A percentile compares a stretch with the other conserved stretches of the same genome.
Evolutionary conservation across 306 rosid species (phyloP).

Genomic region (Senna siamea): DNA sequence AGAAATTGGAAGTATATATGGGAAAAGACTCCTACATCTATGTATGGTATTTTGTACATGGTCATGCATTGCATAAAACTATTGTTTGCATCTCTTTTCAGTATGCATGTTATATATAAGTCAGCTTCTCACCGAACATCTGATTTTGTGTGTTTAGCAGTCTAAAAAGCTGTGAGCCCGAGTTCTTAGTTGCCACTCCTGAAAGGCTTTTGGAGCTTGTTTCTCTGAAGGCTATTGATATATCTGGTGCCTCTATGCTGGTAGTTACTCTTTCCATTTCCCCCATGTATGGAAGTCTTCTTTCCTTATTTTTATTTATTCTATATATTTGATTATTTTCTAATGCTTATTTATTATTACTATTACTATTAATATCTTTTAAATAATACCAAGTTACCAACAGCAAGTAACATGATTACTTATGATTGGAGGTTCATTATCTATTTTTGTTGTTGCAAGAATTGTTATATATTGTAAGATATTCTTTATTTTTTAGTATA

Average conservation of each 20-base stretch:
- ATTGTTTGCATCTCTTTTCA: slow-evolving; percentile 12
- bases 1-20: slow-evolving; percentile 7
- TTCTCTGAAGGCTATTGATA: slow-evolving; percentile 78
- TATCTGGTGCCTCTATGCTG: slow-evolving; percentile 83
- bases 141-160: slow-evolving; percentile 50
- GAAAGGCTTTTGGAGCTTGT: slow-evolving; percentile 94
- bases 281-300: background rate
- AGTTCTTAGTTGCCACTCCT: slow-evolving; percentile 89
- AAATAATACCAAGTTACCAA: background rate
- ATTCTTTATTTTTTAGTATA: too few species aligned
- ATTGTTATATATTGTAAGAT: too few species aligned
- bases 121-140: slow-evolving; percentile 39
- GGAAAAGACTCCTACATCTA: background rate
- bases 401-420: too few species aligned
- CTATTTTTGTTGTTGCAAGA: too few species aligned
- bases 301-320: background rate
- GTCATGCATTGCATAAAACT: background rate
- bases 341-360: slow-evolving; percentile 7
- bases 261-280: slow-evolving; percentile 51
- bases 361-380: background rate
- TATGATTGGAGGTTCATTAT: too few species aligned
- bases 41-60: background rate
- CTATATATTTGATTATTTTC: slow-evolving; percentile 3
- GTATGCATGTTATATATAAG: slow-evolving; percentile 1
- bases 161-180: slow-evolving; percentile 88